These are phyloP conservation scores for Ceratopteris richardii DNA, from an alignment of 75 land plant genomes.

Conservation along the genomic window DNA sequence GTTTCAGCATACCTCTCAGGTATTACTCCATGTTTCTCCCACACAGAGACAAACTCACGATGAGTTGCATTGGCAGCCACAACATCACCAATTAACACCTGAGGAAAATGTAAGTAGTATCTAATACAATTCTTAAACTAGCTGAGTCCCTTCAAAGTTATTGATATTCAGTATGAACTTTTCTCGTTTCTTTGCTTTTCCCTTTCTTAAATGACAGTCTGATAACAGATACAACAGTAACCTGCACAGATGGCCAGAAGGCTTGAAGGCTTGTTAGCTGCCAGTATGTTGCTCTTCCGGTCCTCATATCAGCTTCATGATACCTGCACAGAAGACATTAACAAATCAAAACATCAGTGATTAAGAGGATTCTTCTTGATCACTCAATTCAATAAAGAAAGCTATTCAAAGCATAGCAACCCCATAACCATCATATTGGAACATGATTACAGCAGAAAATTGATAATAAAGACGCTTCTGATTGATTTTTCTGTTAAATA, in stretches of 20 bases:
- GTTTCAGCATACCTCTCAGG: slow-evolving; percentile 62
- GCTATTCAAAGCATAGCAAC: background rate
- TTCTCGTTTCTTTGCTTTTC: too few species aligned
- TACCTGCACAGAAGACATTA: slow-evolving; percentile 33
- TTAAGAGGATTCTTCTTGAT: too few species aligned
- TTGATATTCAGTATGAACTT: too few species aligned
- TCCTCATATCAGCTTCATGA: slow-evolving; percentile 92
- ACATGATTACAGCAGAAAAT: too few species aligned
- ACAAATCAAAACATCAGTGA: background rate
- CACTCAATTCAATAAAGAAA: background rate
- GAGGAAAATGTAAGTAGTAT: background rate
- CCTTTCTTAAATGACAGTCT: background rate
- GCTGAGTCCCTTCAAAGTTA: too few species aligned
- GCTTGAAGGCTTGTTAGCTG: slow-evolving; percentile 95
- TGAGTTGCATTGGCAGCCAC: slow-evolving; percentile 81
- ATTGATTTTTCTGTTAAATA: background rate
- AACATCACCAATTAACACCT: slow-evolving; percentile 88
- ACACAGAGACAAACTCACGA: slow-evolving; percentile 67
- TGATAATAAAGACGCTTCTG: too few species aligned
- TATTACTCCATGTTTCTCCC: slow-evolving; percentile 80
- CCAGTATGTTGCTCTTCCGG: slow-evolving; percentile 83
- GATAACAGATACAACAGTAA: too few species aligned
- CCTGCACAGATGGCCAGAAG: slow-evolving; percentile 92
- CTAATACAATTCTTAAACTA: too few species aligned
- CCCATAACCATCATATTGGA: too few species aligned